Evolutionary conservation across 129 eudicot species (phyloP), one percentile per base, ranked within the genome.

Genomic region (Flaveria robusta): DNA sequence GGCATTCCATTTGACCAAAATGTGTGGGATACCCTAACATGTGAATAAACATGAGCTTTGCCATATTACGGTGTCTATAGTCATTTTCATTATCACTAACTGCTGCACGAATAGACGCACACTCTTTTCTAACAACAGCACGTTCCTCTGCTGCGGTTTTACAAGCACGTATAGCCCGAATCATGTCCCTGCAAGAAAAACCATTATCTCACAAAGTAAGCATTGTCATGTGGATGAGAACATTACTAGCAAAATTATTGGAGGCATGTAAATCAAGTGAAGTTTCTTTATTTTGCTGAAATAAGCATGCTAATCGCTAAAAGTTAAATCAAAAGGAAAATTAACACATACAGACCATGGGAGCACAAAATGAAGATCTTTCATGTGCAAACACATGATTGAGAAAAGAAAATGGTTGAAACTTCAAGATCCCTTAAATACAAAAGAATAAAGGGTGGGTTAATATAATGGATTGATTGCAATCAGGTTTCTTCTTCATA

Each of bases 1-100:
- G 89, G 87, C 97, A 95, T 81, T 95, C 99, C 99, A 95, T 95
- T 88, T 95, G 97, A 84, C 99, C 97, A 85, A 95, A 95, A 86
- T 95, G 99, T 29, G 99, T 95, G 15, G 99, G 99, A 71, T 95
- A 95, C 66, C 99, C 99, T 69, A 91, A 88, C 99, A 95, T 95
- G 88, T 95, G 99, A 83, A 95, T 95, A 79, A 95, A 95, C 99
- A 95, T 95, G 77, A 95, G 99, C 82, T 95, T 95, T 79, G 99
- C 99, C 85, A 95, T 78, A 90, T 95, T 91, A 34, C 99, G 94
- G 81, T 95, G 99, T 90, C 85, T 86, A 66, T 95, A 95, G 54
- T 85, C 96, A 18, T 90, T 85, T 79, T 95, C 97, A 82, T 91
- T 91, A 58, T 95, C 97, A 77, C 96, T 89, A 66, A 95, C 89